Conservation (phyloP, 495 filamentous ascomycete genomes). For the Sabuloglossum arenarium region DNA sequence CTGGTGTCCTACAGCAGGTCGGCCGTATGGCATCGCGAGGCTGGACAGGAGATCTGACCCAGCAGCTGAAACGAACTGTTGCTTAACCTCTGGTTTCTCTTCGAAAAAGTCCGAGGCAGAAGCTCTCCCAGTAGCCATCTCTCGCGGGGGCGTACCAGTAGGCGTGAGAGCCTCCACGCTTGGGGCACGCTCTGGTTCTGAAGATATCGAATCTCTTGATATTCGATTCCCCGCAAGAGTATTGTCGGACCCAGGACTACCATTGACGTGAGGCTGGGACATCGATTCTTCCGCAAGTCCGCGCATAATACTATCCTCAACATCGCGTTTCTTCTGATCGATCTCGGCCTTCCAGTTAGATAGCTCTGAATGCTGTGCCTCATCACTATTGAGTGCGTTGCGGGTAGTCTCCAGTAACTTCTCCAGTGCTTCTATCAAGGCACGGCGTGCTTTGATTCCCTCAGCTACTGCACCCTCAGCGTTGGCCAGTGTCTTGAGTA, state of each 20-base stretch:
- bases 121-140: constrained; percentile 2
- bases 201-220: neutral
- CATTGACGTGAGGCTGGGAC: constrained; percentile 9
- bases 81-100: neutral
- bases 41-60: constrained; percentile 20
- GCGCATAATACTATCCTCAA: constrained; percentile 75
- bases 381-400: constrained; percentile 44
- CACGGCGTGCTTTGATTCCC: constrained; percentile 65
- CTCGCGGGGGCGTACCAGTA: neutral
- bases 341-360: constrained; percentile 37
- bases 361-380: constrained; percentile 37
- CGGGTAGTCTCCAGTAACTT: constrained; percentile 59
- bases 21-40: constrained; percentile 20
- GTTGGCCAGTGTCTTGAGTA: constrained; percentile 70
- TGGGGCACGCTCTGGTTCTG: constrained; percentile 20
- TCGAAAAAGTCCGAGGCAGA: constrained; percentile 10
- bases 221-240: neutral
- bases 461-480: constrained; percentile 86
- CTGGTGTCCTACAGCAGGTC: constrained; percentile 18
- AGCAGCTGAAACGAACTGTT: constrained; percentile 7
- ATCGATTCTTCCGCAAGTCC: constrained; percentile 37
- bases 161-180: constrained; percentile 72
- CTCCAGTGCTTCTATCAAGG: constrained; percentile 60
- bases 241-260: neutral
- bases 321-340: constrained; percentile 59